A percentile compares a stretch with the other conserved stretches of the same genome.
phyloP scores from a whole-genome alignment of 805 yeast species.

The Barnettozyma siamensis region DNA sequence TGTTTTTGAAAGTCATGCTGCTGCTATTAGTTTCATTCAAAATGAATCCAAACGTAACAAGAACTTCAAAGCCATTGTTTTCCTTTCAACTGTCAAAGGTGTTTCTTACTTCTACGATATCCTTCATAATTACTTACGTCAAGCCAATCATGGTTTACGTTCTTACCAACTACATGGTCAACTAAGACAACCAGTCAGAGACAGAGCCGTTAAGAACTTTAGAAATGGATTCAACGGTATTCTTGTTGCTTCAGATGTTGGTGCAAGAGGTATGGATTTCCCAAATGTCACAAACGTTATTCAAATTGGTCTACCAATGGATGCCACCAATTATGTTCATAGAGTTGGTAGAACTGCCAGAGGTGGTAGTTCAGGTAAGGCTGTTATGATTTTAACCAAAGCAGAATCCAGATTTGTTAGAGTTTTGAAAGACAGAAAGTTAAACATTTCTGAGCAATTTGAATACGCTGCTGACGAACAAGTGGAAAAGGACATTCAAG shows the following conservation, averaged over 20 bases:
- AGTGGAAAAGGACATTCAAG: slow-evolving; percentile 27
- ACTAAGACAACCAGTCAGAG: slow-evolving; percentile 63
- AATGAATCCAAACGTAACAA: slow-evolving; percentile 30
- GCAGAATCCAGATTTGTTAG: slow-evolving; percentile 52
- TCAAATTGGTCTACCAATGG: slow-evolving; percentile 74
- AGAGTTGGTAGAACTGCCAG: slow-evolving; percentile 96
- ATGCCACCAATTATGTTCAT: slow-evolving; percentile 78
- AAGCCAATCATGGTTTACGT: slow-evolving; percentile 25
- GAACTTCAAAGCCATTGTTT: slow-evolving; percentile 72
- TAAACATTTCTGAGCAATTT: slow-evolving; percentile 42
- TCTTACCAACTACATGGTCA: slow-evolving; percentile 61
- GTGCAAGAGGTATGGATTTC: slow-evolving; percentile 96
- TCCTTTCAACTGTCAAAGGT: slow-evolving; percentile 70
- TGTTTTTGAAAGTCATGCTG: slow-evolving; percentile 53
- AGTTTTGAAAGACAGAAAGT: slow-evolving; percentile 46
- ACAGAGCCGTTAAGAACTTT: slow-evolving; percentile 49
- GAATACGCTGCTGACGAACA: slow-evolving; percentile 35
- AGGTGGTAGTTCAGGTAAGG: slow-evolving; percentile 76
- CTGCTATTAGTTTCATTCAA: slow-evolving; percentile 48
- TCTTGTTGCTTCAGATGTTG: slow-evolving; percentile 84
- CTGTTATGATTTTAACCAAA: slow-evolving; percentile 52
- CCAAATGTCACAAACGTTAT: slow-evolving; percentile 80
- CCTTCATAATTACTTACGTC: slow-evolving; percentile 15
- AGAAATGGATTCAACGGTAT: slow-evolving; percentile 45
- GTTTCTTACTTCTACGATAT: slow-evolving; percentile 43